These are phyloP conservation scores for Fragaria ananassa DNA, from an alignment of 306 rosid species.

Conservation along the genomic window DNA sequence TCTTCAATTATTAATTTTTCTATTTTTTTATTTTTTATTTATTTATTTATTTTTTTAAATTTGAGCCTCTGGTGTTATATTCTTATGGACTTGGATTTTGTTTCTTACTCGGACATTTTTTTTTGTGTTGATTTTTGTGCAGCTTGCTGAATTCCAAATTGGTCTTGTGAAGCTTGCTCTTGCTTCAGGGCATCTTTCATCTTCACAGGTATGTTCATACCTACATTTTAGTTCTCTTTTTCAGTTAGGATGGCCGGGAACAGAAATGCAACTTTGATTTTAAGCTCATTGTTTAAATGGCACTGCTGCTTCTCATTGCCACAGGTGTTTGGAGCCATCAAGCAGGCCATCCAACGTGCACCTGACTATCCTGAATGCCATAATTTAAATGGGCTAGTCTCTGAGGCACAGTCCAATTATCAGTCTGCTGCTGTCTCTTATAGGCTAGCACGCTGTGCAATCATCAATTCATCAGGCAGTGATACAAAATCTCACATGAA, in stretches of 20 bases:
- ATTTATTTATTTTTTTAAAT: too few species aligned
- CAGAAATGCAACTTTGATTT: background rate
- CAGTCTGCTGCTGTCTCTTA: constrained; percentile 67
- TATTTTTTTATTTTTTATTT: background rate
- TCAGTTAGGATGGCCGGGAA: constrained; percentile 6
- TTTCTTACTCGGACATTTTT: background rate
- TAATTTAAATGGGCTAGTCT: constrained; percentile 77
- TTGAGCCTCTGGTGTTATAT: background rate
- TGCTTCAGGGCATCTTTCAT: constrained; percentile 70
- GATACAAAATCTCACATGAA: constrained; percentile 43
- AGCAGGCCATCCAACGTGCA: constrained; percentile 80
- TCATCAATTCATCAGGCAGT: constrained; percentile 34
- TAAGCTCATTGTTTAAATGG: background rate
- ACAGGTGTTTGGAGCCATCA: constrained; percentile 88
- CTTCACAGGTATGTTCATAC: constrained; percentile 64
- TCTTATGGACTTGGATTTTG: background rate
- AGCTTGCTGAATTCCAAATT: constrained; percentile 91
- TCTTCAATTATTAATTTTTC: background rate
- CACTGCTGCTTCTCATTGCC: constrained; percentile 17
- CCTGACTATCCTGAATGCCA: constrained; percentile 87
- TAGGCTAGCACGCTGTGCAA: constrained; percentile 64
- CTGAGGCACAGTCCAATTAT: constrained; percentile 75
- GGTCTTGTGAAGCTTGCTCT: constrained; percentile 90
- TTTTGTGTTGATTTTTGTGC: constrained; percentile 28
- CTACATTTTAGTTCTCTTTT: constrained; percentile 9